These are phyloP conservation scores for Trametes cinnabarina DNA, from an alignment of 768 basidiomycete genomes.

Conservation along the genomic window DNA sequence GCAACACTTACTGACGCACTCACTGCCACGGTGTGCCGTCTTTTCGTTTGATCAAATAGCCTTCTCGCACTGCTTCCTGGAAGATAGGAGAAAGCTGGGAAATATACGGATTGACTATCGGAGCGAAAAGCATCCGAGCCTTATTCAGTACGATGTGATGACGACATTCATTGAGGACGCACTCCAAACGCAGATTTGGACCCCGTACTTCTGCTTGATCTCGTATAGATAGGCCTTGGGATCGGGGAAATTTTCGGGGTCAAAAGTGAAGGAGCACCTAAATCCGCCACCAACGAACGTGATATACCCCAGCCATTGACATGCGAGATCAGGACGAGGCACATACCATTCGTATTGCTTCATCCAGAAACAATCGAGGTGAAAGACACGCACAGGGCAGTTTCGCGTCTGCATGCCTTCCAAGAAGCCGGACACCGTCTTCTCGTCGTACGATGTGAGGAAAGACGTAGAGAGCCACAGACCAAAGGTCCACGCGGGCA, in stretches of 20 bases:
- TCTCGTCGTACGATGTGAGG: constrained; percentile 64
- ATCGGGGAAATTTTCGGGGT: constrained; percentile 73
- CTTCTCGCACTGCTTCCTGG: constrained; percentile 63
- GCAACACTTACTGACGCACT: constrained; percentile 24
- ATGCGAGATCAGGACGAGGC: not conserved
- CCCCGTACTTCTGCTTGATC: constrained; percentile 59
- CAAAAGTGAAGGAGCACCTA: constrained; percentile 75
- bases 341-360: constrained; percentile 64
- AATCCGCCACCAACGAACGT: not conserved
- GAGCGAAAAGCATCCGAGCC: not conserved
- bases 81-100: constrained; percentile 69
- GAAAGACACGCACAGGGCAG: constrained; percentile 68
- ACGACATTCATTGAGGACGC: constrained; percentile 18
- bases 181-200: constrained; percentile 77
- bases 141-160: not conserved
- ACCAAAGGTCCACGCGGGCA: constrained; percentile 74
- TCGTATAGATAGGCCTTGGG: constrained; percentile 60
- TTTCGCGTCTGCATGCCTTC: constrained; percentile 66
- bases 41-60: constrained; percentile 66
- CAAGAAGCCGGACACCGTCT: constrained; percentile 68
- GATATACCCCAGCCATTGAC: not conserved
- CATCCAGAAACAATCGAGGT: constrained; percentile 79
- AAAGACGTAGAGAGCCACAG: constrained; percentile 80
- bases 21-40: constrained; percentile 69
- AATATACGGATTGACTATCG: constrained; percentile 69